A percentile compares a stretch with the other conserved stretches of the same genome.
These are phyloP conservation scores for Irineochytrium annulatum DNA, from an alignment of 192 early-diverging fungal species.

Conservation along the genomic window DNA sequence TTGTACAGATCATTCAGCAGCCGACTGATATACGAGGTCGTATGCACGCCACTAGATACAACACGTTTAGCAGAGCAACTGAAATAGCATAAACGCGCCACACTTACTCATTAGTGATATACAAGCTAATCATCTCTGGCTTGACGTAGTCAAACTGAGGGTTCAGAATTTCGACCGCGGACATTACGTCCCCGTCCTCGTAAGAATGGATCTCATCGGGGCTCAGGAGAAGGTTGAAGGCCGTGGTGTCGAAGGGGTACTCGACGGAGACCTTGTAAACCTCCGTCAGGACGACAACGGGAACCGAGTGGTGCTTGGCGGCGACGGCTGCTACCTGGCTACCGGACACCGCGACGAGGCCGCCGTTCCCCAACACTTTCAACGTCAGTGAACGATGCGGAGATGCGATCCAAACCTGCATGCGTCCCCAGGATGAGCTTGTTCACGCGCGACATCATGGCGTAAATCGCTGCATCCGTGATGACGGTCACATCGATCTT, in stretches of 20 bases:
- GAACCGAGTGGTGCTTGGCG: conserved; percentile 88
- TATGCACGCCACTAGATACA: conserved; percentile 57
- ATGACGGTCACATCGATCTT: conserved; percentile 92
- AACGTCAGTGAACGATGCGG: neutral
- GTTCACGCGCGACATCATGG: conserved; percentile 96
- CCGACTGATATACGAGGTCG: conserved; percentile 77
- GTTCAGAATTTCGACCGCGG: conserved; percentile 75
- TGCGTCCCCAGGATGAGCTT: conserved; percentile 93
- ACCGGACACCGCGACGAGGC: conserved; percentile 77
- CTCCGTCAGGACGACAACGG: conserved; percentile 87
- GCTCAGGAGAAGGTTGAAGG: conserved; percentile 70
- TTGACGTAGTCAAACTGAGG: conserved; percentile 90
- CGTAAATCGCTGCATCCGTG: conserved; percentile 89
- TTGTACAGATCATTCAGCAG: conserved; percentile 31
- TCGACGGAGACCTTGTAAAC: conserved; percentile 83
- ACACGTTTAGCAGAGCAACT: neutral
- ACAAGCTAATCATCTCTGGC: conserved; percentile 84
- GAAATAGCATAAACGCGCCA: neutral
- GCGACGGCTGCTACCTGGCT: conserved; percentile 80
- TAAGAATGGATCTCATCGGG: conserved; percentile 81
- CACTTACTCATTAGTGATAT: conserved; percentile 85
- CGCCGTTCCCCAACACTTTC: conserved; percentile 88
- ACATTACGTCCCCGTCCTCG: conserved; percentile 73
- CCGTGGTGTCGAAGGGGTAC: conserved; percentile 85
- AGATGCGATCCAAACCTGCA: conserved; percentile 49